phyloP scores from a whole-genome alignment of 2,329 filamentous ascomycete species.

The Diplodia sapinea region DNA sequence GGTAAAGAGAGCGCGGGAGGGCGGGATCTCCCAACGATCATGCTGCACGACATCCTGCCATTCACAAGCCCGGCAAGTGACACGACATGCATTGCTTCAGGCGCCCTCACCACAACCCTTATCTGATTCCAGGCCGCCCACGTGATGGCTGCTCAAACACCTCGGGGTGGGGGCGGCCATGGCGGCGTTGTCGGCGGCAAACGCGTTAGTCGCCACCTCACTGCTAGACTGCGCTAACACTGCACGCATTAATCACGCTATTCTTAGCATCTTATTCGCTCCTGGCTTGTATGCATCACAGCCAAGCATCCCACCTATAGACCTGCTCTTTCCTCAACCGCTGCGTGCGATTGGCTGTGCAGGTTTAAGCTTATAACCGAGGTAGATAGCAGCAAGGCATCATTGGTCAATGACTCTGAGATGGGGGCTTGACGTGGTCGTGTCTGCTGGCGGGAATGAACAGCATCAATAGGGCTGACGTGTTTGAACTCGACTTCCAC shows the following conservation, averaged over 20 bases:
- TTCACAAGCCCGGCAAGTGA: background rate
- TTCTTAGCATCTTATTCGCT: background rate
- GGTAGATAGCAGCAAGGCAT: background rate
- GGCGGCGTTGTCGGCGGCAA: conserved; percentile 1
- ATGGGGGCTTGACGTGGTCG: too few species aligned
- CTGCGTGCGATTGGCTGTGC: background rate
- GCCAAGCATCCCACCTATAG: background rate
- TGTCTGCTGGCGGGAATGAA: too few species aligned
- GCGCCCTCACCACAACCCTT: background rate
- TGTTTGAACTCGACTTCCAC: too few species aligned
- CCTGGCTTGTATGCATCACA: background rate
- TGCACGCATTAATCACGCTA: background rate
- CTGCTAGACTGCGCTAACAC: background rate
- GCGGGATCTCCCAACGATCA: background rate
- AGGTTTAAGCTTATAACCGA: background rate
- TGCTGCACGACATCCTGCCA: background rate
- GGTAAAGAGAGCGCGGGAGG: background rate
- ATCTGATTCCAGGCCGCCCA: background rate
- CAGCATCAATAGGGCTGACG: too few species aligned
- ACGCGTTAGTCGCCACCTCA: conserved; percentile 1
- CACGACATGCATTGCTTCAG: background rate
- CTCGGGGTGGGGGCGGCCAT: background rate
- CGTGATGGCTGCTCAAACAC: conserved; percentile 1
- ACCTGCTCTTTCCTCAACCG: background rate
- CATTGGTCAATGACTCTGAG: too few species aligned